Percentiles rank a stretch among this genome's conserved stretches.
These are phyloP conservation scores for Penicillium verrucosum DNA, from an alignment of 2,329 filamentous ascomycete genomes.

Conservation along the genomic window DNA sequence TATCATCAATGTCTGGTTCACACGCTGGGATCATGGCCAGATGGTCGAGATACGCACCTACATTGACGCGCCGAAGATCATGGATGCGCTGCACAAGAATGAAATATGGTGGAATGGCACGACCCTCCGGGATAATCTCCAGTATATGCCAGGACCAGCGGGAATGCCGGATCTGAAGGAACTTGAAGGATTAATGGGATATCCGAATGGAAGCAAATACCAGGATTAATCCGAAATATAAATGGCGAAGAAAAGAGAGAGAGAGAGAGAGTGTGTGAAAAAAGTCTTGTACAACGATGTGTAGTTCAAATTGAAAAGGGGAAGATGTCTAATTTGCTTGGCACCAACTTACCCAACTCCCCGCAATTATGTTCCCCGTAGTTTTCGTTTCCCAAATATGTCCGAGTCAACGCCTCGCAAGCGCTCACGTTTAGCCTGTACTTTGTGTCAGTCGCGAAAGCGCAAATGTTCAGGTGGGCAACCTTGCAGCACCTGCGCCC, in stretches of 20 bases:
- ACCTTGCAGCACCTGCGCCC: constrained; percentile 53
- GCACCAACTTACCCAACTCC: not conserved
- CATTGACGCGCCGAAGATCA: constrained; percentile 30
- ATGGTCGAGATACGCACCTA: constrained; percentile 37
- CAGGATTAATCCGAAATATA: constrained; percentile 6
- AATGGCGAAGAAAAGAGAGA: not conserved
- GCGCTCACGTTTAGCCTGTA: constrained; percentile 48
- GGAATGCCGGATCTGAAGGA: constrained; percentile 32
- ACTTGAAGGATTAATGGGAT: constrained; percentile 27
- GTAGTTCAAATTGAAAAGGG: not conserved
- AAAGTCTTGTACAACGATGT: not conserved
- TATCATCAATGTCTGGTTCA: constrained; percentile 36
- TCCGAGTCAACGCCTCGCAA: constrained; percentile 30
- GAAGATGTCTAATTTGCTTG: constrained; percentile 4
- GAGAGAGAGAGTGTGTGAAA: no score
- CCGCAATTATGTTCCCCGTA: constrained; percentile 1
- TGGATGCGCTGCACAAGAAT: constrained; percentile 31
- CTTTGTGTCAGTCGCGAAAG: constrained; percentile 55
- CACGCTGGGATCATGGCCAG: constrained; percentile 29
- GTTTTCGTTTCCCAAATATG: constrained; percentile 20
- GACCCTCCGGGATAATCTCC: constrained; percentile 26
- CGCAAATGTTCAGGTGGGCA: constrained; percentile 54
- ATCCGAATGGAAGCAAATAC: constrained; percentile 30
- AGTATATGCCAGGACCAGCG: constrained; percentile 33
- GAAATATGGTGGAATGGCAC: constrained; percentile 36